phyloP scores from a whole-genome alignment of 2,329 filamentous ascomycete genomes.

The Fragosphaeria purpurea region DNA sequence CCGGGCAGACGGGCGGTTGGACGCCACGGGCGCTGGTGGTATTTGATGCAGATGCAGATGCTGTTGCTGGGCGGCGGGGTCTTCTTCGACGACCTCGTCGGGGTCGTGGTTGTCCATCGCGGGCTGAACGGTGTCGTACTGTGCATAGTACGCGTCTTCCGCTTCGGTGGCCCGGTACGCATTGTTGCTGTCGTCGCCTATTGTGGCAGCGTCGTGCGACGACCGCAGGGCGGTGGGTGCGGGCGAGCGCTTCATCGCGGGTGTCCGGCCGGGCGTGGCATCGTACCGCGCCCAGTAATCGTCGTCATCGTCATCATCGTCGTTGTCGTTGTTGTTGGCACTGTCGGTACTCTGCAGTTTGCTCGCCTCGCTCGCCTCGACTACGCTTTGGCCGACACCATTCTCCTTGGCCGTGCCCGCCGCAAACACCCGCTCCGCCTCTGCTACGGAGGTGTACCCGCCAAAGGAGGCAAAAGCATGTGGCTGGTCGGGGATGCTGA shows the following conservation, averaged over 20 bases:
- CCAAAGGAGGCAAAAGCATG: slow-evolving; percentile 45
- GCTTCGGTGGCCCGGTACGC: slow-evolving; percentile 25
- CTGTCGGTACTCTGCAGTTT: background rate
- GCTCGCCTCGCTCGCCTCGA: too few species aligned
- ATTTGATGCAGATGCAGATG: too few species aligned
- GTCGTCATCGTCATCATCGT: slow-evolving; percentile 60
- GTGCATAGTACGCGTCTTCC: slow-evolving; percentile 66
- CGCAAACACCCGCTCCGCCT: slow-evolving; percentile 51
- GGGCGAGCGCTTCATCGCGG: slow-evolving; percentile 51
- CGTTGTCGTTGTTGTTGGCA: slow-evolving; percentile 15
- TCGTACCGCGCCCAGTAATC: slow-evolving; percentile 76
- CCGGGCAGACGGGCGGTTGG: slow-evolving; percentile 7
- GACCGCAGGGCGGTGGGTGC: slow-evolving; percentile 33
- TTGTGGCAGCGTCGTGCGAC: slow-evolving; percentile 2
- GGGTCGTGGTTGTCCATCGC: slow-evolving; percentile 74
- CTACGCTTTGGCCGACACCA: too few species aligned
- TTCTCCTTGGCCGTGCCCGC: background rate
- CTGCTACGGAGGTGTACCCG: slow-evolving; percentile 39
- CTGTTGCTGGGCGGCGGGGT: slow-evolving; percentile 22
- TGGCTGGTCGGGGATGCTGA: slow-evolving; percentile 48
- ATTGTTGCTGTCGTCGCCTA: too few species aligned
- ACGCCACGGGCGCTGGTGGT: slow-evolving; percentile 15
- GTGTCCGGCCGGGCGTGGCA: slow-evolving; percentile 56
- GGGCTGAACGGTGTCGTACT: slow-evolving; percentile 69
- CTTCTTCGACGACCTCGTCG: slow-evolving; percentile 44